phyloP scores from a whole-genome alignment of 345 rosid species.

The Sisymbrium altissimum region DNA sequence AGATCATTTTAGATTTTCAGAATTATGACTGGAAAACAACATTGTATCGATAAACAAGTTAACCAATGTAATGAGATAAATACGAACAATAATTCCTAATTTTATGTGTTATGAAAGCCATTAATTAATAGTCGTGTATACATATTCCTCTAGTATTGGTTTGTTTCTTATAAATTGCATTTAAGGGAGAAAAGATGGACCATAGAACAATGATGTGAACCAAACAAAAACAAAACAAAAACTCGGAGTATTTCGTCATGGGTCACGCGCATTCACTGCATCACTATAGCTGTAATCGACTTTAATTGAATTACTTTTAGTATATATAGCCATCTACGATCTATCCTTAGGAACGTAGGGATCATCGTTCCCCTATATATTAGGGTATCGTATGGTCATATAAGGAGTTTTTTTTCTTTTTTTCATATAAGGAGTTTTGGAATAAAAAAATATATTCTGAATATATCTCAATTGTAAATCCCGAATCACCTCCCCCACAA shows the following conservation, averaged over 20 bases:
- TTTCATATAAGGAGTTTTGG: not conserved
- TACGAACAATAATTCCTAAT: not conserved
- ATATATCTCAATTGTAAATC: not conserved
- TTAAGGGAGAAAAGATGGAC: not conserved
- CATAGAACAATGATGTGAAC: constrained; percentile 22
- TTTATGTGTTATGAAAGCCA: not conserved
- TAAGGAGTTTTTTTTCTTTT: no score
- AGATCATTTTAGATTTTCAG: not conserved
- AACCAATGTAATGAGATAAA: not conserved
- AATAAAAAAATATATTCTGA: not conserved
- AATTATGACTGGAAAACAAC: not conserved
- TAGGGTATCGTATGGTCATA: constrained; percentile 5
- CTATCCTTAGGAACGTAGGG: constrained; percentile 18
- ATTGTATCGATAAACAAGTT: not conserved
- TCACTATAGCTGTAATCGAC: constrained; percentile 15
- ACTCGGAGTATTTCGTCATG: not conserved
- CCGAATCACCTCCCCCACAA: constrained; percentile 6
- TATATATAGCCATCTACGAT: constrained; percentile 4
- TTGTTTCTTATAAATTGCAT: not conserved
- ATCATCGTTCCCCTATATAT: constrained; percentile 11
- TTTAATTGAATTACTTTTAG: not conserved
- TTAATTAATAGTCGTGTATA: not conserved
- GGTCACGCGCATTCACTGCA: constrained; percentile 13
- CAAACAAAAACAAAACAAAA: not conserved
- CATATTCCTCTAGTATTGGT: not conserved